Base-by-base conservation (phyloP, 108 stramenopile species). In the Fragilaria crotonensis region DNA sequence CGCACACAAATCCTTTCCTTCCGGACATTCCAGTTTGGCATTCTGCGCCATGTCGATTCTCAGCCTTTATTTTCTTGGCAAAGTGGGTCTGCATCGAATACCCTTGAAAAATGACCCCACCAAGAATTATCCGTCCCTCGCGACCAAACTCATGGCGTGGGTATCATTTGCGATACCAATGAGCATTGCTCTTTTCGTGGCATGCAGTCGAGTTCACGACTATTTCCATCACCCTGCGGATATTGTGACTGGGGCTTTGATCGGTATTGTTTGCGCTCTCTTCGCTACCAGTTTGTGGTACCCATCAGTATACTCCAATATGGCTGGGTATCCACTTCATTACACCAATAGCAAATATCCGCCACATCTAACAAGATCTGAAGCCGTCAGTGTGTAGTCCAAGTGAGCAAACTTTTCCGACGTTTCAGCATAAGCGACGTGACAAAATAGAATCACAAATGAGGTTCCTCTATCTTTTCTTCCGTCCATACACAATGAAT, bases 201-300 rank as follows among this genome's bases (percentile, higher is more conserved):
- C 61, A 14, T 52, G 54, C 2, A 46, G 44, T 17, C 45, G 68
- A 1, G 54, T 63, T 20, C 51, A 36, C 21, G 68, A 69, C 27
- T 41, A 56, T 19, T 44, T 46, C 23, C 68, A 69, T 56, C 59
- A 60, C 41, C 68, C 68, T 0, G 60, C 68, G n/a, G 68, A 69
- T 62, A 33, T 69, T 22, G 4, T 55, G 14, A 54, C 21, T n/a
- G 68, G 68, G 3, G 9, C 61, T 14, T 0, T 62, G 19, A 52
- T 69, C 48, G 68, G 68, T 9, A 45, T 41, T 28, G 17, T 36
- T 4, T 48, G 45, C 30, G 58, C 58, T n/a, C 22, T 4, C 17
- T 46, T 59, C 47, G 58, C 32, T 4, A 18, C 45, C 30, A 18
- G 25, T 18, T 4, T 59, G 4, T 59, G 44, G 11, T 59, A 52